These are phyloP conservation scores for Coprinopsis marcescibilis DNA, from an alignment of 768 basidiomycete species.

Conservation along the genomic window DNA sequence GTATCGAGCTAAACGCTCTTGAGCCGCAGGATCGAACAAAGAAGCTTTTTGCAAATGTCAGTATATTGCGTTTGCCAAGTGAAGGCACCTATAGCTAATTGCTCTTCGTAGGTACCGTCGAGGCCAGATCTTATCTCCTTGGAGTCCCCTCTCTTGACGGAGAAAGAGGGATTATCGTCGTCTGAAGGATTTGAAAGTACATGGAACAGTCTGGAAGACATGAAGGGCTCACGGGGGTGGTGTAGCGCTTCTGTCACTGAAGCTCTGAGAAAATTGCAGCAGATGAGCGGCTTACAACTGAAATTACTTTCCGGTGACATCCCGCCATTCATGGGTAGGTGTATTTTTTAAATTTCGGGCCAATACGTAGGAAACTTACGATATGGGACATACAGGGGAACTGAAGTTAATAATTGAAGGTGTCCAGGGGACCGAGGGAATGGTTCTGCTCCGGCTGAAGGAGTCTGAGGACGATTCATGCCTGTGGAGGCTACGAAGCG, in stretches of 20 bases:
- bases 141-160: slow-evolving; percentile 58
- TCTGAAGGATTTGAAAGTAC: slow-evolving; percentile 43
- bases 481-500: slow-evolving; percentile 63
- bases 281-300: slow-evolving; percentile 34
- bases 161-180: slow-evolving; percentile 12
- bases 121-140: slow-evolving; percentile 61
- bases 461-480: slow-evolving; percentile 67
- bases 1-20: slow-evolving; percentile 1
- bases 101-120: slow-evolving; percentile 23
- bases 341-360: slow-evolving; percentile 3
- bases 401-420: slow-evolving; percentile 44
- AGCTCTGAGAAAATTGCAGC: slow-evolving; percentile 50
- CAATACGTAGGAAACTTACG: slow-evolving; percentile 12
- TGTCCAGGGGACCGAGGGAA: slow-evolving; percentile 15
- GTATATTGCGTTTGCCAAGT: no score
- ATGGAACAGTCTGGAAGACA: slow-evolving; percentile 50
- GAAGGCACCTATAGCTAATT: no score
- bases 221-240: slow-evolving; percentile 57
- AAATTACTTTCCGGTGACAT: slow-evolving; percentile 49
- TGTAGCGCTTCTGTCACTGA: slow-evolving; percentile 50
- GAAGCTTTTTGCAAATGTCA: no score
- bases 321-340: slow-evolving; percentile 56
- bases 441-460: slow-evolving; percentile 46
- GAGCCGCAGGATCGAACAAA: slow-evolving; percentile 24
- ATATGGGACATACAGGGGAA: slow-evolving; percentile 42